Percentiles rank a stretch among this genome's conserved stretches.
phyloP scores from a whole-genome alignment of 202 grass and related monocot genomes.

The Alloteropsis angusta region DNA sequence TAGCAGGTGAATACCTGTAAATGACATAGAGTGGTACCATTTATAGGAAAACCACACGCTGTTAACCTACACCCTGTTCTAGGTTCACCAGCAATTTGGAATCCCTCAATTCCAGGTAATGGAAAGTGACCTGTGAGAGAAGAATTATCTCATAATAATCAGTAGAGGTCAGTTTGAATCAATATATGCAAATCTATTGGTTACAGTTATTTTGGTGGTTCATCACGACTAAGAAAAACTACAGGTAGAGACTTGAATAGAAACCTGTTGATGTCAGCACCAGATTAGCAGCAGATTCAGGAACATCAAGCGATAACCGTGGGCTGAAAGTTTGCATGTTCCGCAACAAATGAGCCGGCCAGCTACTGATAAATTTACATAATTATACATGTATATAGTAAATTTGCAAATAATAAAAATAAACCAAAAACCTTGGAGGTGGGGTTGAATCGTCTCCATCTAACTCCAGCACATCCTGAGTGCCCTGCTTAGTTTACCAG shows the following conservation, averaged over 20 bases:
- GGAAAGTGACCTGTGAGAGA: conserved; percentile 26
- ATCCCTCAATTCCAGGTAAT: conserved; percentile 53
- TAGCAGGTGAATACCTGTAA: conserved; percentile 53
- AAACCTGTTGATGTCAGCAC: too few species aligned
- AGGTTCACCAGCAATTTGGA: conserved; percentile 64
- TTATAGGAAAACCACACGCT: conserved; percentile 61
- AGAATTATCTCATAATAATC: not conserved
- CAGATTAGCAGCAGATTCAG: too few species aligned
- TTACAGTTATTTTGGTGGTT: too few species aligned
- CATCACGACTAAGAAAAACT: too few species aligned
- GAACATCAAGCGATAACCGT: too few species aligned
- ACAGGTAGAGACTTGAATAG: too few species aligned
- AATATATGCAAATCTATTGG: not conserved
- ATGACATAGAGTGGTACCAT: conserved; percentile 68
- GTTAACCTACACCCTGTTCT: conserved; percentile 37
- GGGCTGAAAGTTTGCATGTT: too few species aligned
- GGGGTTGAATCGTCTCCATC: not conserved
- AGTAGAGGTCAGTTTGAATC: not conserved
- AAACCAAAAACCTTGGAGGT: not conserved
- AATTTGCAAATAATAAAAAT: too few species aligned
- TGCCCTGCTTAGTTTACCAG: not conserved
- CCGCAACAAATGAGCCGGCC: too few species aligned
- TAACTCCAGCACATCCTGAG: not conserved
- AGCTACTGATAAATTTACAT: too few species aligned
- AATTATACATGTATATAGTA: too few species aligned